Evolutionary conservation across 176 grass and related monocot genomes (phyloP), one percentile per base, ranked within the genome.

Genomic region (Poa annua): DNA sequence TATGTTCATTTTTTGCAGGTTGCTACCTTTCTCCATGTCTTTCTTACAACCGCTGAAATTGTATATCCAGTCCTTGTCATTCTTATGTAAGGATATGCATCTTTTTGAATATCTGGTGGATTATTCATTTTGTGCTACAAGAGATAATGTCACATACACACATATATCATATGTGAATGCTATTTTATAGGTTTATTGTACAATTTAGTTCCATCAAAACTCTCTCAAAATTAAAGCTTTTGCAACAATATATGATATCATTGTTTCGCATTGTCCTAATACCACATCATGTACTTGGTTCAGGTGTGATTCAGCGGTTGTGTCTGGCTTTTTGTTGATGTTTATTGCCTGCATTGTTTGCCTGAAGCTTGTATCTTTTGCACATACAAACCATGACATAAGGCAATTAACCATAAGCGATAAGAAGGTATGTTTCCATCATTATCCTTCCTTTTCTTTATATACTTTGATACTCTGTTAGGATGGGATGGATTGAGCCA

Each of bases 371-470:
- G 89, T 95, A 59, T 98, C 96, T 56, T 98, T 93, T 86, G 96
- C 91, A 61, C 96, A 98, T 86, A 95, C 96, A 80, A 98, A 95
- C 79, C 90, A 93, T 90, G 96, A 98, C 91, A 95, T 95, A 73
- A 95, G 91, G 81, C 49, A 80, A 86, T 66, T 98, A 42, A 82
- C 86, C 20, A 88, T 48, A 62, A 88, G 84, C 17, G 33, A 53
- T 69, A 90, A 98, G 64, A 93, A 95, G 92, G 96, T 98, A 89
- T 20, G 66, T 52, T 59, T 47, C 74, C 59, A 81, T 54, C 36
- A n/a, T 47, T 44, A 84, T 79, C 83, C 66, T 68, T 8, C 14
- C 50, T 60, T 66, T 49, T 3, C 68, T 80, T 14, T 35, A 6
- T 89, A 57, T 76, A 6, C 39, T 83, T 76, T 52, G 11, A 78